Conservation (phyloP, 371 early-diverging fungal species). For the Mortierella sp. region DNA sequence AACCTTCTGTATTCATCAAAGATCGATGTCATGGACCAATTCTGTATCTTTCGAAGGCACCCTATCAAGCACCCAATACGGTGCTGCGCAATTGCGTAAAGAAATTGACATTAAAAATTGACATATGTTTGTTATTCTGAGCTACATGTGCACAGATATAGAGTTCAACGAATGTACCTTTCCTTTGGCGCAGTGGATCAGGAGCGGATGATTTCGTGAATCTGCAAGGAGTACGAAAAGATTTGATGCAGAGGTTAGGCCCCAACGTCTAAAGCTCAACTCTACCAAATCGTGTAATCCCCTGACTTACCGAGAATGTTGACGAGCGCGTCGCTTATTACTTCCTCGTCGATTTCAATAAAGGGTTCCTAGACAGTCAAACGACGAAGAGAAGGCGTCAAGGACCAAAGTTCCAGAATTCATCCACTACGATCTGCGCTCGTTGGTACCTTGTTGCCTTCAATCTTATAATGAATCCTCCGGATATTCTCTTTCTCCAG, state of each 20-base stretch:
- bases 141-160: too few relatives aligned
- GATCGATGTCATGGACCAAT: constrained; percentile 95
- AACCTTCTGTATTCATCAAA: constrained; percentile 96
- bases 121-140: too few relatives aligned
- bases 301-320: constrained; percentile 71
- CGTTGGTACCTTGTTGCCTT: constrained; percentile 83
- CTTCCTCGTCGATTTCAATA: constrained; percentile 84
- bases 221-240: constrained; percentile 56
- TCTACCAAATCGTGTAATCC: background rate
- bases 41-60: constrained; percentile 91
- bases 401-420: background rate
- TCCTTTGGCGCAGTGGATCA: constrained; percentile 96
- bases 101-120: too few relatives aligned
- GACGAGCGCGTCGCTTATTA: constrained; percentile 83
- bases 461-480: constrained; percentile 82
- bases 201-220: constrained; percentile 82
- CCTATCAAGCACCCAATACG: constrained; percentile 95
- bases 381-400: background rate
- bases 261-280: background rate
- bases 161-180: constrained; percentile 65
- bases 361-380: constrained; percentile 85
- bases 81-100: constrained; percentile 61
- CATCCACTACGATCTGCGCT: background rate
- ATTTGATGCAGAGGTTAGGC: background rate
- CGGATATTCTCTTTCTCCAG: constrained; percentile 78